Evolutionary conservation across 1,139 yeast species (phyloP).

Genomic region (Hyphopichia fennica): DNA sequence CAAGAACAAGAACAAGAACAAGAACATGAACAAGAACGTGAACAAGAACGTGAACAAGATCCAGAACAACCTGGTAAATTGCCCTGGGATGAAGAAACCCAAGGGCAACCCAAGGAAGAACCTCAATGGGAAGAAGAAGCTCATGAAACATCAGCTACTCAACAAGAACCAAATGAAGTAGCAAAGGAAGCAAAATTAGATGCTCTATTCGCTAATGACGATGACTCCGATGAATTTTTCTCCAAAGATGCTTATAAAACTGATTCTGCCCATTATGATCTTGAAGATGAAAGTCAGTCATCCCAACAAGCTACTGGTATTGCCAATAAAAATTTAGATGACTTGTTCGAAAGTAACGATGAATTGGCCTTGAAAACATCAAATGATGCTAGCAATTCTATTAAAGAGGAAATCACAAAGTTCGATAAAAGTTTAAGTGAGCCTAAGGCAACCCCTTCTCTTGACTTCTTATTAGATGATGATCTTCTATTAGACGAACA

Average conservation of each 20-base stretch:
- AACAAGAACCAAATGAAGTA: not conserved
- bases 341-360: constrained; percentile 10
- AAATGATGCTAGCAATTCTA: constrained; percentile 6
- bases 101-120: too few relatives aligned
- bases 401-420: not conserved
- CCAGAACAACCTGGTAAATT: too few relatives aligned
- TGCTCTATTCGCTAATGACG: constrained; percentile 13
- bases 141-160: not conserved
- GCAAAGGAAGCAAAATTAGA: constrained; percentile 8
- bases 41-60: too few relatives aligned
- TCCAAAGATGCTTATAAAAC: constrained; percentile 3
- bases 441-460: constrained; percentile 2
- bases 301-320: not conserved
- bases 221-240: constrained; percentile 18
- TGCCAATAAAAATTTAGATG: constrained; percentile 1
- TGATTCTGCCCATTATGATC: not conserved
- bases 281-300: not conserved
- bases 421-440: not conserved
- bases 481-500: constrained; percentile 42
- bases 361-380: not conserved
- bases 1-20: too few relatives aligned
- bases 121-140: not conserved
- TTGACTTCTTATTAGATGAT: constrained; percentile 48
- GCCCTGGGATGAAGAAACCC: too few relatives aligned
- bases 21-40: too few relatives aligned